A percentile compares a stretch with the other conserved stretches of the same genome.
These are phyloP conservation scores for Yarrowia deformans DNA, from an alignment of 805 yeast species.

Conservation along the genomic window DNA sequence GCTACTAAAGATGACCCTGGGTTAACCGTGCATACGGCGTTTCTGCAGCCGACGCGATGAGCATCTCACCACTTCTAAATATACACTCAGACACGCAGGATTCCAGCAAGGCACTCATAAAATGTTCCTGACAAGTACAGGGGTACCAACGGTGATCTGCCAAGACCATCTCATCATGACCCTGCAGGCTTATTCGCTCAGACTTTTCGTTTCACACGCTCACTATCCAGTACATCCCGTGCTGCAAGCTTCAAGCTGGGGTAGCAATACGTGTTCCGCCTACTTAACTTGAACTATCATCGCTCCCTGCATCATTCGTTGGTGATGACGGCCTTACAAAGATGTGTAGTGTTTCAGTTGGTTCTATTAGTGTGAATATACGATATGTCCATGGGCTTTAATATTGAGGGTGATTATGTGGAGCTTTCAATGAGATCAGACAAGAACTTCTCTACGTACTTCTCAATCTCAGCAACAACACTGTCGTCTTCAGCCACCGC, in stretches of 20 bases:
- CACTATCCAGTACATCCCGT: background rate
- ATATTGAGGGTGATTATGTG: background rate
- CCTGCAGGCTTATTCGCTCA: background rate
- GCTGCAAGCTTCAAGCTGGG: too few relatives aligned
- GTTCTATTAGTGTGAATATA: too few relatives aligned
- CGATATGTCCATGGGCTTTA: too few relatives aligned
- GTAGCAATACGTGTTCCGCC: too few relatives aligned
- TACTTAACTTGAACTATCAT: too few relatives aligned
- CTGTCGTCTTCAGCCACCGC: conserved; percentile 32
- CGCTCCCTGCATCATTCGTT: too few relatives aligned
- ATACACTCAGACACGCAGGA: background rate
- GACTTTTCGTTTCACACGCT: background rate
- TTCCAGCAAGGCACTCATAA: conserved; percentile 1
- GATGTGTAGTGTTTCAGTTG: too few relatives aligned
- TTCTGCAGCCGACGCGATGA: background rate
- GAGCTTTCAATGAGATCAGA: background rate
- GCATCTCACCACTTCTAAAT: conserved; percentile 2
- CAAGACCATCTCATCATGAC: conserved; percentile 3
- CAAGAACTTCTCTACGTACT: conserved; percentile 1
- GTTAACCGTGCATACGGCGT: too few relatives aligned
- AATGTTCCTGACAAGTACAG: conserved; percentile 2
- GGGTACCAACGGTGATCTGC: background rate
- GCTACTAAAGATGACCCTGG: too few relatives aligned
- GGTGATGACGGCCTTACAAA: too few relatives aligned
- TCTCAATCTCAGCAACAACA: background rate